Base-by-base conservation (phyloP, 164 flowering plant species). In the Piper longum region DNA sequence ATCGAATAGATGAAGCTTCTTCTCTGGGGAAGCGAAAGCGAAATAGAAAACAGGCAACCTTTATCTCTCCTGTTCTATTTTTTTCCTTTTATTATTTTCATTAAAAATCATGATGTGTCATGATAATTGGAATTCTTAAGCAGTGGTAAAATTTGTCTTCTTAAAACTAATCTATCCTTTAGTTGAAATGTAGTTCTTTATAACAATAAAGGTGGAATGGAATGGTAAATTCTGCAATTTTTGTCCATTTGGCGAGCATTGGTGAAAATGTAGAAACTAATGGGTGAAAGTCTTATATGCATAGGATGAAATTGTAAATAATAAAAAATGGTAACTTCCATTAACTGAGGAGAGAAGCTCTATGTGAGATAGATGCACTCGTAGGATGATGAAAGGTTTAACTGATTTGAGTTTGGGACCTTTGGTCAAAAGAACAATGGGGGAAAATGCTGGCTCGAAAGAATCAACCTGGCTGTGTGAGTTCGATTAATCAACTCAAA, bases 1-100 rank as follows among this genome's bases (percentile, higher is more conserved):
- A 83, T 57, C 86, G 85, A 77, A 67, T 75, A 61, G 93, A 95
- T 74, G 97, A 95, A 71, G 79, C 82, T 36, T 86, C 85, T 71
- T 75, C 95, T 62, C 74, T 91, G 81, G 99, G 97, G 43, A 95
- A 95, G 74, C 89, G 99, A 66, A 95, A 86, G 76, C 79, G 99
- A 78, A 88, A 88, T 73, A 83, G 91, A 6, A 95, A 95, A 71
- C 97, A 91, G 85, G 99, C 88, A 68, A 43, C 18, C 13, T 44
- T 55, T 6, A 2, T 14, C 36, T 43, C 40, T 7, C 48, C 39
- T 43, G 7, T 64, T 42, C 41, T 26, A 26, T 26, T 26, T 26
- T 26, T 26, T 26, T 2, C 36, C 36, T 59, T 60, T 40, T 16
- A 56, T 7, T 19, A 17, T 17, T 26, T 16, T 9, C 4, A 7